A percentile compares a stretch with the other conserved stretches of the same genome.
Evolutionary conservation across 148 eudicot genomes (phyloP).

Genomic region (Diospyros lotus): DNA sequence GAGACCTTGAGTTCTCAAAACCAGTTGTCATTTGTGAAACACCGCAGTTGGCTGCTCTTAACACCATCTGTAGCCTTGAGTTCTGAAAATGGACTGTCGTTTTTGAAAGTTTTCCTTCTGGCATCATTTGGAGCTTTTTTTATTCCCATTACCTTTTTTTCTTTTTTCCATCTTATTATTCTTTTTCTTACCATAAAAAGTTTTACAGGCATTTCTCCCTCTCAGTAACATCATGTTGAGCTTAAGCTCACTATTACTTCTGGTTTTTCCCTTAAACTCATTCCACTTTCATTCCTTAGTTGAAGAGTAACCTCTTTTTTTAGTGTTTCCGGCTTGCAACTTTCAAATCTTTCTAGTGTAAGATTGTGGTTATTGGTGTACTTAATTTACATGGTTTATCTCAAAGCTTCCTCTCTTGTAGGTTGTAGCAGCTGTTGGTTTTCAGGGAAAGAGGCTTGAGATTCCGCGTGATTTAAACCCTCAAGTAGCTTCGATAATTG

Average conservation of each 20-base stretch:
- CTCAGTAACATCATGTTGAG: background rate
- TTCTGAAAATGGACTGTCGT: no score
- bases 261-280: no score
- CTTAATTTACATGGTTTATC: conserved; percentile 2
- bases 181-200: background rate
- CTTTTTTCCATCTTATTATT: background rate
- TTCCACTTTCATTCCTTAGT: background rate
- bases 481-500: conserved; percentile 71
- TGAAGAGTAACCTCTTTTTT: background rate
- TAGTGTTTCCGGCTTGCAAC: background rate
- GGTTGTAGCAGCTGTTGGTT: conserved; percentile 96
- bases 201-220: background rate
- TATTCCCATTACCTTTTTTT: background rate
- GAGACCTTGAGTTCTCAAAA: background rate
- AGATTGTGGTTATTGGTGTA: background rate
- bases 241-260: no score
- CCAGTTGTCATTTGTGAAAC: background rate
- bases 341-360: background rate
- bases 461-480: conserved; percentile 76
- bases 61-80: no score
- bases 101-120: no score
- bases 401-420: conserved; percentile 18
- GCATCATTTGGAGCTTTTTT: background rate
- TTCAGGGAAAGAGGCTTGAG: conserved; percentile 77
- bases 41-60: no score